Percentiles rank a stretch among this genome's conserved stretches.
Evolutionary conservation across 2,329 filamentous ascomycete species (phyloP).

Genomic region (Penicillium sp.): DNA sequence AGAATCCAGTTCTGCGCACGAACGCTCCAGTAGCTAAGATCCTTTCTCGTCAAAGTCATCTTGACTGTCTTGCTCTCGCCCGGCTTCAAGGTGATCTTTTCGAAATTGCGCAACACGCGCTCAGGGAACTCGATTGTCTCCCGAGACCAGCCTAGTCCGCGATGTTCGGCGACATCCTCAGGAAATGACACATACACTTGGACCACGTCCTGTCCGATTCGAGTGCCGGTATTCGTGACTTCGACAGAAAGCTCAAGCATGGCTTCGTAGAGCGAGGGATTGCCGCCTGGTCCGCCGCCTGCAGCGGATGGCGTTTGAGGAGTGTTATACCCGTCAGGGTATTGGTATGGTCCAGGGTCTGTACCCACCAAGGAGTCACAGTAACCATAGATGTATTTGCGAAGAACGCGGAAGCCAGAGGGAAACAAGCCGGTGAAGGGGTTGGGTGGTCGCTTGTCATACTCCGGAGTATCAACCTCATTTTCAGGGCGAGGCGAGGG

Average conservation of each 20-base stretch:
- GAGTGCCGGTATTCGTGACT: conserved; percentile 51
- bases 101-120: conserved; percentile 66
- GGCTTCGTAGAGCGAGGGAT: conserved; percentile 53
- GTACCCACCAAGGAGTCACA: conserved; percentile 55
- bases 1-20: conserved; percentile 69
- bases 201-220: conserved; percentile 53
- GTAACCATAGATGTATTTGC: conserved; percentile 75
- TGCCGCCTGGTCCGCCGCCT: conserved; percentile 62
- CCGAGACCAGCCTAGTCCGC: conserved; percentile 25
- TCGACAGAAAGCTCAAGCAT: conserved; percentile 49
- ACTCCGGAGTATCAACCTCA: conserved; percentile 54
- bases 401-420: conserved; percentile 58
- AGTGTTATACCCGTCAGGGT: conserved; percentile 58
- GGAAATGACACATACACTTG: conserved; percentile 71
- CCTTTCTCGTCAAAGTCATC: conserved; percentile 65
- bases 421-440: conserved; percentile 64
- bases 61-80: conserved; percentile 57
- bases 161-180: conserved; percentile 32
- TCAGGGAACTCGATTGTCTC: conserved; percentile 64
- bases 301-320: conserved; percentile 59
- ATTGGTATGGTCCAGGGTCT: conserved; percentile 47
- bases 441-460: conserved; percentile 57
- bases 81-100: conserved; percentile 63
- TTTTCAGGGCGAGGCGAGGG: conserved; percentile 45
- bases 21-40: conserved; percentile 73